Base-by-base conservation (phyloP, 164 flowering plant genomes). In the Chloranthus sessilifolius region DNA sequence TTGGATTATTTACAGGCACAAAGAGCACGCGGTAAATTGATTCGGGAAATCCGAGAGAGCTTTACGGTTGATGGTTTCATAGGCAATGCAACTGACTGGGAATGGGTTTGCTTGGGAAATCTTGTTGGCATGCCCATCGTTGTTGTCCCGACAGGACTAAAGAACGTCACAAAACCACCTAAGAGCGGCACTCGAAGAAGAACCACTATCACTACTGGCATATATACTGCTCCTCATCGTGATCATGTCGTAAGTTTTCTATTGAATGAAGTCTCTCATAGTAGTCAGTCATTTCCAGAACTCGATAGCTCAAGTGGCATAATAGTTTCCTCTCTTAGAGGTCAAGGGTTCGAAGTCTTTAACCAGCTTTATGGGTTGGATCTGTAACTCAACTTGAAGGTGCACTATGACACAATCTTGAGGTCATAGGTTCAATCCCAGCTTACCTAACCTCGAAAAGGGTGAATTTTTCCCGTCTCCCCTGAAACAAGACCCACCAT, bases 41-140 rank as follows among this genome's bases (percentile, higher is more conserved):
- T 85, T 36, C 64, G 53, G 17, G 95, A 91, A 71, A 71, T 85
- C 19, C 74, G 56, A 55, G 73, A 75, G 36, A 69, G 81, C 56
- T 81, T 91, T 54, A 74, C 65, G 0, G 95, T 91, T 7, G 92
- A 91, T 74, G 96, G 95, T 44, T 85, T 91, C 47, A 66, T 85
- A 42, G 98, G 95, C 19, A 88, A 78, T 69, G 89, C 76, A 42
- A 88, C 91, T 1, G 92, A 90, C 41, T 87, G 98, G 98, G 96
- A 90, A 68, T 78, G 53, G 61, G 92, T 90, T 47, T 90, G 95
- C 60, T 16, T 82, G 74, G 91, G 97, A 46, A 90, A 90, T 71
- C 88, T 90, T 21, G 95, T 85, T 9, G 95, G 95, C 27, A 43
- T 90, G 71, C 98, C 98, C 2, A 75, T 85, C 26, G 54, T 88